Evolutionary conservation across 2,329 filamentous ascomycete genomes (phyloP).

Genomic region (Apiospora pterosperma): DNA sequence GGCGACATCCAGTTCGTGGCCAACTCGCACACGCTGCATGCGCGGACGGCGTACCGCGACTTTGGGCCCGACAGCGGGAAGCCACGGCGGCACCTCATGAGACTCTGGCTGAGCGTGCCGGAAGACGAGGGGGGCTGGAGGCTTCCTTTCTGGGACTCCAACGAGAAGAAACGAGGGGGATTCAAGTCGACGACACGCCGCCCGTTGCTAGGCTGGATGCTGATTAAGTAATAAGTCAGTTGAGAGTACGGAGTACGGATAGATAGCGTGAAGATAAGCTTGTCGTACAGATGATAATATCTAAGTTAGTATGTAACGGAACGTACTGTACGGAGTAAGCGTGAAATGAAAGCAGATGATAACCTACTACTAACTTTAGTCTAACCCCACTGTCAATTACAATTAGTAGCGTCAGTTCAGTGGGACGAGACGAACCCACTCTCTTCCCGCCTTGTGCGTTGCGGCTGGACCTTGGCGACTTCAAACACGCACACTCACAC

Average conservation of each 20-base stretch:
- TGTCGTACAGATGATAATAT: no score
- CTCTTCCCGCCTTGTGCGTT: neutral
- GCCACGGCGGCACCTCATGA: conserved; percentile 74
- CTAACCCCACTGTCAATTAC: neutral
- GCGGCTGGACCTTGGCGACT: neutral
- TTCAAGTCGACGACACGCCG: conserved; percentile 79
- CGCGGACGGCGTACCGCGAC: conserved; percentile 76
- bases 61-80: conserved; percentile 55
- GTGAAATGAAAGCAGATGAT: no score
- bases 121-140: conserved; percentile 82
- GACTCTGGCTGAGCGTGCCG: conserved; percentile 80
- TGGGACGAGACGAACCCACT: conserved; percentile 1
- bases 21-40: conserved; percentile 78
- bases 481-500: neutral
- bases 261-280: neutral
- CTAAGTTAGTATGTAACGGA: no score
- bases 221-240: conserved; percentile 50
- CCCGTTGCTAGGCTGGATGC: conserved; percentile 75
- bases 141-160: conserved; percentile 75
- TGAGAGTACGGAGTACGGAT: no score
- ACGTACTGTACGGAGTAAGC: no score
- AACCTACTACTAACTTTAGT: no score
- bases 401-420: neutral
- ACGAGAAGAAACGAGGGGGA: conserved; percentile 86
- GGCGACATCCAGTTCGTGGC: conserved; percentile 86